These are phyloP conservation scores for Mollisia scopiformis DNA, from an alignment of 2,329 filamentous ascomycete species.

Conservation along the genomic window DNA sequence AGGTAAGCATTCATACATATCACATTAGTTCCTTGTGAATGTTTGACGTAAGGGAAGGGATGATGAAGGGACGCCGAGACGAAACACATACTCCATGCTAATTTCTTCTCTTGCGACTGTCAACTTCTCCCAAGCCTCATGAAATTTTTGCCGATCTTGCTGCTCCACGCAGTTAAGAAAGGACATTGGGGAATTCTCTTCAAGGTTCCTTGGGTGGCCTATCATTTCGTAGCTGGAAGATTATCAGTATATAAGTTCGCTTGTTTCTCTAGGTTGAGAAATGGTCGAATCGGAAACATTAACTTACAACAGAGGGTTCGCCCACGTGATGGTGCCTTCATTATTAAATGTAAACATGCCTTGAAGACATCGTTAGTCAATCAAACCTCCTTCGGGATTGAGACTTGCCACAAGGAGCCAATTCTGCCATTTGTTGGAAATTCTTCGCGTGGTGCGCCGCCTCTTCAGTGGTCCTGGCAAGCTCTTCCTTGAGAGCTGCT, in stretches of 20 bases:
- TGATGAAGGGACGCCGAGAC: too few relatives aligned
- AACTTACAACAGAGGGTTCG: constrained; percentile 29
- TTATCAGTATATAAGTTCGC: too few relatives aligned
- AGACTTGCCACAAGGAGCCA: constrained; percentile 26
- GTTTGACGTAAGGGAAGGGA: not conserved
- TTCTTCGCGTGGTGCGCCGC: constrained; percentile 25
- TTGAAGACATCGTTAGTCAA: not conserved
- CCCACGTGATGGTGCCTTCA: constrained; percentile 28
- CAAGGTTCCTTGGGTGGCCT: constrained; percentile 59
- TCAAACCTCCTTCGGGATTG: too few relatives aligned
- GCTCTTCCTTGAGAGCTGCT: constrained; percentile 23
- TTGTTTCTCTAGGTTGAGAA: too few relatives aligned
- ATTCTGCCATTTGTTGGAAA: constrained; percentile 29
- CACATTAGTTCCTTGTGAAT: too few relatives aligned
- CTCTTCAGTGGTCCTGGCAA: constrained; percentile 27
- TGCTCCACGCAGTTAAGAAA: constrained; percentile 73
- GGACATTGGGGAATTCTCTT: constrained; percentile 53
- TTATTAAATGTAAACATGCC: constrained; percentile 28
- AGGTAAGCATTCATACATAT: not conserved
- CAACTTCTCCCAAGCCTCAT: constrained; percentile 63
- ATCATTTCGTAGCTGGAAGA: constrained; percentile 61
- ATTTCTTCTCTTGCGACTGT: constrained; percentile 70
- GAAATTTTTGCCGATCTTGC: constrained; percentile 63
- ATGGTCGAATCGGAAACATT: too few relatives aligned
- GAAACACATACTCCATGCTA: constrained; percentile 65